Conservation (phyloP, 495 filamentous ascomycete species). For the Aspergillus ostianus region DNA sequence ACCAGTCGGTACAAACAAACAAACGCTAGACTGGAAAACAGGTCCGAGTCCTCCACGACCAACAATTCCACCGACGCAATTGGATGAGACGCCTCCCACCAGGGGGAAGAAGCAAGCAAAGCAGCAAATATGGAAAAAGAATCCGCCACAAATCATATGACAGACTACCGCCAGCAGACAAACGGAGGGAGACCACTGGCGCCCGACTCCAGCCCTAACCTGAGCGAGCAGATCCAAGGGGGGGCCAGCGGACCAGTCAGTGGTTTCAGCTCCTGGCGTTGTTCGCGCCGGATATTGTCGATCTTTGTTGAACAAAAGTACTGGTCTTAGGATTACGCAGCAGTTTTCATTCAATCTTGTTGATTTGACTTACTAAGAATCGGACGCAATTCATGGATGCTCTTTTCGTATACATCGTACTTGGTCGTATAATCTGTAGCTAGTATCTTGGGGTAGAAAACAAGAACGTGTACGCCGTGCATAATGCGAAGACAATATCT, state of each 20-base stretch:
- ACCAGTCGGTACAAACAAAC: background rate
- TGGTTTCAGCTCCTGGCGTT: slow-evolving; percentile 3
- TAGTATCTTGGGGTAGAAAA: slow-evolving; percentile 5
- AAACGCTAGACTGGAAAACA: background rate
- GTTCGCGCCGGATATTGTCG: background rate
- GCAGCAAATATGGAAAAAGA: background rate
- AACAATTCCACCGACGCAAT: background rate
- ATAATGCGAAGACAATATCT: background rate
- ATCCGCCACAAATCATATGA: background rate
- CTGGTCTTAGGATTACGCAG: background rate
- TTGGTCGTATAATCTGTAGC: background rate
- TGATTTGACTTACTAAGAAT: too few relatives aligned
- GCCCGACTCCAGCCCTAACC: background rate
- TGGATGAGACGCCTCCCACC: background rate
- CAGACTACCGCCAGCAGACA: too few relatives aligned
- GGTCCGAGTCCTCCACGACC: too few relatives aligned
- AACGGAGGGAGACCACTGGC: background rate
- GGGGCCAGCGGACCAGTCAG: background rate
- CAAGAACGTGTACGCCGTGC: background rate
- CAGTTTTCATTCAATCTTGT: too few relatives aligned
- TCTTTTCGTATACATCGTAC: too few relatives aligned
- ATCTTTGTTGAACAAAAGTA: slow-evolving; percentile 1
- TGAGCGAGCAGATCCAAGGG: slow-evolving; percentile 4
- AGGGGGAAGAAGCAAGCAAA: background rate
- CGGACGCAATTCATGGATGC: too few relatives aligned